Evolutionary conservation across 73 alveolate species (phyloP).

Genomic region (Tetrahymena thermophila): DNA sequence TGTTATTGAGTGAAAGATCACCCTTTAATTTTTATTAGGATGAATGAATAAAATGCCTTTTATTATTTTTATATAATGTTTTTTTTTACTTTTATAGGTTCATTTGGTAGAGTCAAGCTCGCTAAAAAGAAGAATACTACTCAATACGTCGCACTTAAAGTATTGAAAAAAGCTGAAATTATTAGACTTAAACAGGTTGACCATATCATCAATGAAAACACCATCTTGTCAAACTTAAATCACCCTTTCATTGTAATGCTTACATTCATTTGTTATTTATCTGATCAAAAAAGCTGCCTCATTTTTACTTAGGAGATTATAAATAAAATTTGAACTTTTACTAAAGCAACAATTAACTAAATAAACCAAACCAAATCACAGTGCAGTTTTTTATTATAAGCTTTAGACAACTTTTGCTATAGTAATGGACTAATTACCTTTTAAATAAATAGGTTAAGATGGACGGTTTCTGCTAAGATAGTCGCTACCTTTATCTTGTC

Average conservation of each 20-base stretch:
- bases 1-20: not conserved
- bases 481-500: slow-evolving; percentile 57
- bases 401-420: too few relatives aligned
- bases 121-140: slow-evolving; percentile 64
- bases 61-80: not conserved
- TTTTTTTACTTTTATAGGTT: slow-evolving; percentile 13
- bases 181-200: slow-evolving; percentile 88
- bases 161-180: slow-evolving; percentile 87
- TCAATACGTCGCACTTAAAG: slow-evolving; percentile 85
- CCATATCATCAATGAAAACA: slow-evolving; percentile 81
- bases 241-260: slow-evolving; percentile 69
- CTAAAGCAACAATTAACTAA: not conserved
- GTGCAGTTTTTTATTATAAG: too few relatives aligned
- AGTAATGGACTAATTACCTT: not conserved
- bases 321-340: too few relatives aligned
- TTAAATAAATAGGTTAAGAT: slow-evolving; percentile 20
- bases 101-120: slow-evolving; percentile 91
- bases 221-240: slow-evolving; percentile 59
- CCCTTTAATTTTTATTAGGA: not conserved
- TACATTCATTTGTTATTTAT: not conserved
- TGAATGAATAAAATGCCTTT: not conserved
- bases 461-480: slow-evolving; percentile 60
- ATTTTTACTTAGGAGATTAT: not conserved
- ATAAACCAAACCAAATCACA: not conserved
- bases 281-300: not conserved